Percentiles rank a stretch among this genome's conserved stretches.
Conservation (phyloP, 1,284 basidiomycete genomes). For the Cronartium quercuum region DNA sequence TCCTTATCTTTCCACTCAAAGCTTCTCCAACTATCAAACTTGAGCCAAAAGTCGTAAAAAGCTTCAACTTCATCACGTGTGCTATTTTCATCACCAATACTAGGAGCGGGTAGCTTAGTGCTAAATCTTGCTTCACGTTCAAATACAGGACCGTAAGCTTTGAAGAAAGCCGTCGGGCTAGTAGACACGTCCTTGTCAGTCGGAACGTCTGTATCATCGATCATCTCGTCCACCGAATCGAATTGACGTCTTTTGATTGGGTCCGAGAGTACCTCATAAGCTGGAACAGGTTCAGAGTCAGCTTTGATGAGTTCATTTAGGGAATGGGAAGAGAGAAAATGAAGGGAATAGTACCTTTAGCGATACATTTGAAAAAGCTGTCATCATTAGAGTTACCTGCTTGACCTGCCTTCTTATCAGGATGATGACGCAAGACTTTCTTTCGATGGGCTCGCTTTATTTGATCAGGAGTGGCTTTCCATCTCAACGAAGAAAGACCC, state of each 20-base stretch:
- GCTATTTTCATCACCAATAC: slow-evolving; percentile 66
- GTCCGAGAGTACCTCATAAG: slow-evolving; percentile 82
- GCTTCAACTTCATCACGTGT: slow-evolving; percentile 76
- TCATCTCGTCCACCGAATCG: slow-evolving; percentile 85
- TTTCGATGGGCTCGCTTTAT: slow-evolving; percentile 97
- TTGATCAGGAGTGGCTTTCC: slow-evolving; percentile 80
- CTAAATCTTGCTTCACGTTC: slow-evolving; percentile 89
- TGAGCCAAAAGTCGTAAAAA: slow-evolving; percentile 99
- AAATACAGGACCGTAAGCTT: slow-evolving; percentile 68
- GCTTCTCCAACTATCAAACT: slow-evolving; percentile 96
- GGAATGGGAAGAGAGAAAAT: neutral
- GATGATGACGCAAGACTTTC: slow-evolving; percentile 98
- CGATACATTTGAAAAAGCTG: slow-evolving; percentile 98
- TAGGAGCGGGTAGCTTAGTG: slow-evolving; percentile 69
- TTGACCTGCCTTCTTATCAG: slow-evolving; percentile 86
- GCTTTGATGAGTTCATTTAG: neutral
- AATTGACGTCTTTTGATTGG: slow-evolving; percentile 85
- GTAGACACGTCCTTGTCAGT: slow-evolving; percentile 58
- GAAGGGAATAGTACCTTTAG: slow-evolving; percentile 58
- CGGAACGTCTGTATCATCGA: slow-evolving; percentile 68
- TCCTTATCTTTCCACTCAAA: slow-evolving; percentile 99
- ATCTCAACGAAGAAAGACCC: slow-evolving; percentile 82
- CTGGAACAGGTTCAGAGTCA: slow-evolving; percentile 46
- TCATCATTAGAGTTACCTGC: slow-evolving; percentile 80
- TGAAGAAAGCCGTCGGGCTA: slow-evolving; percentile 62